Conservation (phyloP, 2,329 filamentous ascomycete genomes). For the Lasiodiplodia hormozganensis region DNA sequence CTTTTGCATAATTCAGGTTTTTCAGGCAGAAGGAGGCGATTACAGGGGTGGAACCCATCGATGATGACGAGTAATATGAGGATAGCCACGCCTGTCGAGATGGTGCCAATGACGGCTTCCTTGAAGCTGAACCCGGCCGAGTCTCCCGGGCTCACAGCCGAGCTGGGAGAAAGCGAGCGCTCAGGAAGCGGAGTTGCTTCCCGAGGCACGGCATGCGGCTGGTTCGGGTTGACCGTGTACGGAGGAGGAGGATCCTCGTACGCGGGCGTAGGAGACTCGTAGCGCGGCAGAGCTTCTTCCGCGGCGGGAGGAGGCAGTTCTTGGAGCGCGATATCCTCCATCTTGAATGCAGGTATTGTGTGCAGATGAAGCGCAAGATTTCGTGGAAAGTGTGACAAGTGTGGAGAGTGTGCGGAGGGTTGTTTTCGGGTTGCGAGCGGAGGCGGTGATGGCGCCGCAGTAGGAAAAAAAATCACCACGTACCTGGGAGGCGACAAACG, state of each 20-base stretch:
- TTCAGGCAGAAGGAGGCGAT: background rate
- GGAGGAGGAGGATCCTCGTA: background rate
- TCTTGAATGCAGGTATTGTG: background rate
- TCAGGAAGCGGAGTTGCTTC: no score
- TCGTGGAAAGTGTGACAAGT: background rate
- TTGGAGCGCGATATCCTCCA: background rate
- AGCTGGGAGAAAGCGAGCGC: no score
- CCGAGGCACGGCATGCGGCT: no score
- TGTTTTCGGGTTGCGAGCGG: background rate
- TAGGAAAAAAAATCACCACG: background rate
- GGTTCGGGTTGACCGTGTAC: no score
- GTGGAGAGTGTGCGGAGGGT: background rate
- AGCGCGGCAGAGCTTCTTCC: background rate
- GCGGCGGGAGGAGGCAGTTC: background rate
- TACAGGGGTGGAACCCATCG: background rate
- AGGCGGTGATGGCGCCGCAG: background rate
- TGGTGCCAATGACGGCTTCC: no score
- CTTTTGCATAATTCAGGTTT: background rate
- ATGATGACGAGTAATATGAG: background rate
- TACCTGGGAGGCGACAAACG: slow-evolving; percentile 24
- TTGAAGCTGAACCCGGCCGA: no score
- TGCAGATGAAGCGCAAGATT: no score
- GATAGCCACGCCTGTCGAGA: background rate
- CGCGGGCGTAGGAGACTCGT: background rate
- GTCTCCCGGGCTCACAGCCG: no score